Percentiles rank a stretch among this genome's conserved stretches.
phyloP scores from a whole-genome alignment of 495 filamentous ascomycete genomes.

The Glarea lozoyensis region DNA sequence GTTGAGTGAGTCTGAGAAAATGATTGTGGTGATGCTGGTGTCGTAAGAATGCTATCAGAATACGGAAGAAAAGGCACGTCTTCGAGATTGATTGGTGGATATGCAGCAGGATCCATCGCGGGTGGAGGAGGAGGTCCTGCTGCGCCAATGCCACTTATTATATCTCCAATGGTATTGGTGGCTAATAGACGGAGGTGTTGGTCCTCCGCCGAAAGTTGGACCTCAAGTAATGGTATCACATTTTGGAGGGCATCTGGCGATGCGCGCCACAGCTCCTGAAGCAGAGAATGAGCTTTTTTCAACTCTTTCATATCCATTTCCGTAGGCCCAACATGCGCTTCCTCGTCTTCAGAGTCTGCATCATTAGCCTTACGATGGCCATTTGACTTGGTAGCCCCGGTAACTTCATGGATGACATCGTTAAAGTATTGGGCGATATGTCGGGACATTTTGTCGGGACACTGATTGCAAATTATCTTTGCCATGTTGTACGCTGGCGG shows the following conservation, averaged over 20 bases:
- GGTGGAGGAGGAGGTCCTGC: constrained; percentile 71
- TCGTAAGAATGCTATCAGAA: constrained; percentile 60
- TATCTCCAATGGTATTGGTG: constrained; percentile 88
- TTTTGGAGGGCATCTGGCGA: constrained; percentile 83
- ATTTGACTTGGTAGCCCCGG: constrained; percentile 40
- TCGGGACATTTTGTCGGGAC: constrained; percentile 85
- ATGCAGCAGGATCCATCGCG: constrained; percentile 66
- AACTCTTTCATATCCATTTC: constrained; percentile 82
- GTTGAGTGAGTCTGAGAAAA: constrained; percentile 71
- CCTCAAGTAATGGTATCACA: constrained; percentile 89
- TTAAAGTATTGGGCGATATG: constrained; percentile 95
- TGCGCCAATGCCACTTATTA: constrained; percentile 84
- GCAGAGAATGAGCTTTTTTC: constrained; percentile 76
- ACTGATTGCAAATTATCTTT: constrained; percentile 84
- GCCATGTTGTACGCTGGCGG: constrained; percentile 94
- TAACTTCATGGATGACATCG: constrained; percentile 86
- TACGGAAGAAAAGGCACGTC: constrained; percentile 41
- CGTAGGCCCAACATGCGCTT: constrained; percentile 47
- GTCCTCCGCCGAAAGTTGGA: constrained; percentile 85
- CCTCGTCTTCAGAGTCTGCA: constrained; percentile 65
- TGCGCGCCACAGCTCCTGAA: constrained; percentile 91
- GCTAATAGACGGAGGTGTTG: constrained; percentile 75
- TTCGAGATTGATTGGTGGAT: constrained; percentile 63
- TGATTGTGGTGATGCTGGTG: constrained; percentile 70
- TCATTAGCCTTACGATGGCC: constrained; percentile 38